These are phyloP conservation scores for Leccinum imitatum DNA, from an alignment of 768 basidiomycete genomes.

Conservation along the genomic window DNA sequence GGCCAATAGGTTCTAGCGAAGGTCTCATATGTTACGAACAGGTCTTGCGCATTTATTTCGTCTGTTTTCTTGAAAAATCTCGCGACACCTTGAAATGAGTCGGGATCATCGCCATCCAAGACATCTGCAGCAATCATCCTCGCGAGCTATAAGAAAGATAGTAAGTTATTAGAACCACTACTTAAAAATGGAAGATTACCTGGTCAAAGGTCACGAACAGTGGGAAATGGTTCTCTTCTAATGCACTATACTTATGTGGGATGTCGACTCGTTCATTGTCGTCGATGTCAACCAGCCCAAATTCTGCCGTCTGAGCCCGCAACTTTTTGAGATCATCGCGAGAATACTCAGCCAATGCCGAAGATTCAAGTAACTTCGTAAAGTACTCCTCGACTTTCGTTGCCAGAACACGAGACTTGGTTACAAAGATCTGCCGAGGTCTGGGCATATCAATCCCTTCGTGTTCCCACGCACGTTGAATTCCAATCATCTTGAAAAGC, in stretches of 20 bases:
- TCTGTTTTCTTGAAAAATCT: slow-evolving; percentile 16
- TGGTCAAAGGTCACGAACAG: slow-evolving; percentile 67
- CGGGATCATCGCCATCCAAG: slow-evolving; percentile 2
- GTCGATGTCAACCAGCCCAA: slow-evolving; percentile 33
- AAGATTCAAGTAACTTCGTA: slow-evolving; percentile 45
- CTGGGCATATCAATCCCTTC: slow-evolving; percentile 35
- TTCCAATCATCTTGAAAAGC: slow-evolving; percentile 72
- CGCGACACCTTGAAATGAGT: slow-evolving; percentile 3
- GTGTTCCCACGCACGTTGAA: slow-evolving; percentile 55
- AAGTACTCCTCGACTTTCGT: slow-evolving; percentile 73
- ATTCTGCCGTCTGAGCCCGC: slow-evolving; percentile 19
- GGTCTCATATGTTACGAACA: slow-evolving; percentile 42
- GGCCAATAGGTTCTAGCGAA: slow-evolving; percentile 60
- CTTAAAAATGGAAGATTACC: slow-evolving; percentile 34
- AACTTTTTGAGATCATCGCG: slow-evolving; percentile 39
- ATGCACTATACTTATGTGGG: slow-evolving; percentile 52
- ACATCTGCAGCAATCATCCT: slow-evolving; percentile 30
- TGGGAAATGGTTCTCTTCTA: slow-evolving; percentile 64
- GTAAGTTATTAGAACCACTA: not conserved
- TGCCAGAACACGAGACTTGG: slow-evolving; percentile 64
- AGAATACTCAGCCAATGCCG: slow-evolving; percentile 37
- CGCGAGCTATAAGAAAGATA: slow-evolving; percentile 14
- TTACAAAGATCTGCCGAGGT: slow-evolving; percentile 71
- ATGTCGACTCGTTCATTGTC: slow-evolving; percentile 28
- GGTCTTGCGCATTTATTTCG: slow-evolving; percentile 20